These are phyloP conservation scores for Fistulinella prunicolor DNA, from an alignment of 768 basidiomycete genomes.

Conservation along the genomic window DNA sequence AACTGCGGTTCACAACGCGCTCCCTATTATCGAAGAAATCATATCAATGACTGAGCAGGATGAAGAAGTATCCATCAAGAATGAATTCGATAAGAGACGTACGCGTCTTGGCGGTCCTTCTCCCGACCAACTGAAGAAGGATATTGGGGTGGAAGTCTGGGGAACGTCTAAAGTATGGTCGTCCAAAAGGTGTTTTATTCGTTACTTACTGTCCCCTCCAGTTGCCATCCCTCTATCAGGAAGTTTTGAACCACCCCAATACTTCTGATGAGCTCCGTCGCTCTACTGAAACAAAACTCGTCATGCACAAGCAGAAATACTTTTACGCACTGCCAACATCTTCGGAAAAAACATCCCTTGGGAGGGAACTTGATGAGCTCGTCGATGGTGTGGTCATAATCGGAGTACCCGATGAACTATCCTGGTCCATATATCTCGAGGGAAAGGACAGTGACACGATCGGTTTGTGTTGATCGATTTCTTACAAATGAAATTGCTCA, in stretches of 20 bases:
- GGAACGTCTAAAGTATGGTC: conserved; percentile 52
- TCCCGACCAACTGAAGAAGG: conserved; percentile 55
- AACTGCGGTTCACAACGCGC: conserved; percentile 61
- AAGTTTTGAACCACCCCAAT: conserved; percentile 77
- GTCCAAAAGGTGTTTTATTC: not conserved
- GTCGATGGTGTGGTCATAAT: conserved; percentile 75
- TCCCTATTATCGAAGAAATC: conserved; percentile 73
- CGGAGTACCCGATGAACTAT: conserved; percentile 70
- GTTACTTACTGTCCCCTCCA: conserved; percentile 29
- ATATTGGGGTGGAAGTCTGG: conserved; percentile 67
- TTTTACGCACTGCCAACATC: conserved; percentile 57
- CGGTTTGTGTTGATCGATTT: conserved; percentile 43
- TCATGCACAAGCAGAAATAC: conserved; percentile 59
- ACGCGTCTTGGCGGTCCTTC: conserved; percentile 69
- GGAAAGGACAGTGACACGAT: conserved; percentile 63
- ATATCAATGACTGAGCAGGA: conserved; percentile 57
- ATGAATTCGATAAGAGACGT: conserved; percentile 74
- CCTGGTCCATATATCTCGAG: conserved; percentile 81
- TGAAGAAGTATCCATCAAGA: conserved; percentile 55
- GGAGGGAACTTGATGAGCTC: conserved; percentile 67
- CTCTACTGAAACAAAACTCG: conserved; percentile 68
- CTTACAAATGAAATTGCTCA: not conserved
- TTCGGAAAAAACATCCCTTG: conserved; percentile 43
- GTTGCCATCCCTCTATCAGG: conserved; percentile 72
- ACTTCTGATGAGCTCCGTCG: conserved; percentile 81